Evolutionary conservation across 352 stramenopile species (phyloP), one percentile per base, ranked within the genome.

Genomic region (Thraustochytrium striatum): DNA sequence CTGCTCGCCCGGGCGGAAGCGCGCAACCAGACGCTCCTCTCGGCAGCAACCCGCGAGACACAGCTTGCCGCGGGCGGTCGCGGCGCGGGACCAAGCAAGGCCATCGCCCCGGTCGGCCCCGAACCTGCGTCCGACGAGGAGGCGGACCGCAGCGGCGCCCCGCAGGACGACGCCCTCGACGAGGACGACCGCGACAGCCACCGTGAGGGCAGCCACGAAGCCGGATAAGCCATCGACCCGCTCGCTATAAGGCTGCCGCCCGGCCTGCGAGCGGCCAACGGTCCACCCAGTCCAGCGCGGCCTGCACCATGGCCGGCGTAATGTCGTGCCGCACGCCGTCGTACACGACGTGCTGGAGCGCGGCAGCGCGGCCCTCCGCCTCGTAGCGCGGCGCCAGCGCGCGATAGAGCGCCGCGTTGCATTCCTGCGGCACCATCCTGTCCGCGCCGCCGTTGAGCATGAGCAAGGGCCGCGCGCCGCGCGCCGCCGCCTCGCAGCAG

Each of bases 371-470:
- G 8, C n/a, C 16, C n/a, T 16, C 47, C 19, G 25, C 21, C 8
- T 9, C 32, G 58, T 69, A 69, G 28, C 38, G 44, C 11, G 58
- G 58, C 58, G 32, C 9, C 16, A 73, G 41, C 11, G 62, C 62
- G 21, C n/a, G n/a, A 36, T 73, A n/a, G 13, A 73, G 47, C 44
- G 62, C 62, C 16, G 32, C 33, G 1, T 73, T 73, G 62, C 62
- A 73, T 28, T 57, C 62, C 13, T 65, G 32, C 19, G 62, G 62
- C 38, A 73, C 62, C 0, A 73, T 25, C 19, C 25, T 25, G 5
- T 73, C 62, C 21, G 39, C 62, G 39, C 62, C 62, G 21, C 62
- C 62, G 30, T 73, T 73, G 9, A 73, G n/a, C 62, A 73, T 13
- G 28, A 73, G 62, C 11, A 73, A 36, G 16, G 39, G 39, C 3